Percentiles rank a stretch among this genome's conserved stretches.
Conservation (phyloP, 257 asterid species). For the Fraxinus cuspidata region DNA sequence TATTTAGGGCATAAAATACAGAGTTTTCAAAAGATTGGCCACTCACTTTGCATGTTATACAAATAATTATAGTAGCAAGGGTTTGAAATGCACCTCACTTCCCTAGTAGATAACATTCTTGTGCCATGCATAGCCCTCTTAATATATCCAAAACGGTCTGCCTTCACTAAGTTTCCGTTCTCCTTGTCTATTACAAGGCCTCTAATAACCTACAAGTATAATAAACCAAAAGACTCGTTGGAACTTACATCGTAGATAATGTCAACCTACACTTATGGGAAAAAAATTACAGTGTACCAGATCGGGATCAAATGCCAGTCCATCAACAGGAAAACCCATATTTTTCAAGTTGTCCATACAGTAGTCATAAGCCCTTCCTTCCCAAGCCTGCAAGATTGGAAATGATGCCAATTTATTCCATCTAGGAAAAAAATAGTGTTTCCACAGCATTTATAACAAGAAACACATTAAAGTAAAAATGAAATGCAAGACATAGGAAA, state of each 20-base stretch:
- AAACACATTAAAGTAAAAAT: background rate
- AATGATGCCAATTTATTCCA: background rate
- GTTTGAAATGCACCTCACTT: constrained; percentile 59
- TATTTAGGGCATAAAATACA: background rate
- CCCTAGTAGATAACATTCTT: constrained; percentile 71
- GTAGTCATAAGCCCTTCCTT: constrained; percentile 94
- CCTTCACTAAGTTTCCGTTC: constrained; percentile 82
- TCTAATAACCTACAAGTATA: constrained; percentile 64
- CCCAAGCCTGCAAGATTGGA: constrained; percentile 73
- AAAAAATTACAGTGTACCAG: constrained; percentile 47
- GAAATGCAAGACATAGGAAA: background rate
- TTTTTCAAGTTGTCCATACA: constrained; percentile 73
- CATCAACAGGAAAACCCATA: constrained; percentile 90
- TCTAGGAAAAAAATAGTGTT: background rate
- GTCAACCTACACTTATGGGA: background rate
- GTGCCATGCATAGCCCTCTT: constrained; percentile 94
- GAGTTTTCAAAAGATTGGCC: constrained; percentile 15
- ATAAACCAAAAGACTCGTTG: constrained; percentile 17
- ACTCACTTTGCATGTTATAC: constrained; percentile 21
- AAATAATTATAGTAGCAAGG: constrained; percentile 22
- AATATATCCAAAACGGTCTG: constrained; percentile 87
- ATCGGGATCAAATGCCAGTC: constrained; percentile 87
- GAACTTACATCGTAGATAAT: background rate
- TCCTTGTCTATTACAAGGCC: constrained; percentile 91
- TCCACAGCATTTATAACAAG: background rate